Base-by-base conservation (phyloP, 768 basidiomycete genomes). In the Mycena filopes region DNA sequence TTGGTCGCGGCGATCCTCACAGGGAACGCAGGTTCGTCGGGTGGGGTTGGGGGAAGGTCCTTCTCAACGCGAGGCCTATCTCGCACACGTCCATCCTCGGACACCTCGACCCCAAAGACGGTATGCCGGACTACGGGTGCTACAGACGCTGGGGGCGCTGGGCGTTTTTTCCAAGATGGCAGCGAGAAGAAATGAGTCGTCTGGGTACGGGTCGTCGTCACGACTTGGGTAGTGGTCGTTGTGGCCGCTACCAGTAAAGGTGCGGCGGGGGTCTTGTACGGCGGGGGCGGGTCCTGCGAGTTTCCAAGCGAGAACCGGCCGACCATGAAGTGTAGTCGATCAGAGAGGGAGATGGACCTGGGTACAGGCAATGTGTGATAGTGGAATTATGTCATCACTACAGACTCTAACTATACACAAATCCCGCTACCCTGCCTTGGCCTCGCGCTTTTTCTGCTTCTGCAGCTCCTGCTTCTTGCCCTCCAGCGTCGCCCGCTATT, bases 111-210 rank as follows among this genome's bases (percentile, higher is more conserved):
- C 23, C 68, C 75, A 50, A 76, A 71, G 50, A 69, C 61, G 58
- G 70, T 76, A 60, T 73, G 76, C 65, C 70, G 79, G 16, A 53
- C 60, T 11, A 77, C 68, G 38, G 77, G 67, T 31, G 70, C 69
- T 15, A 76, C 68, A 41, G 77, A 66, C 31, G 70, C 67, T 23
- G 73, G 68, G 49, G 77, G 73, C 33, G 77, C 72, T 29, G 76
- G 78, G 64, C 84, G 88, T 69, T 85, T 89, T 71, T 81, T 85
- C 89, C 89, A 90, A 65, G 83, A 80, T 18, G 89, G 87, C 26
- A 89, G 76, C 25, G 90, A 88, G 75, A 92, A 87, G 77, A 91
- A 87, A 75, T 87, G 87, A 25, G 86, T 83, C 15, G 83, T 82
- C 54, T 80, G 79, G 15, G 83, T 82, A 25, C 81, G 80, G 29